Evolutionary conservation across 1,139 yeast species (phyloP).

Genomic region (Geotrichum fermentans): DNA sequence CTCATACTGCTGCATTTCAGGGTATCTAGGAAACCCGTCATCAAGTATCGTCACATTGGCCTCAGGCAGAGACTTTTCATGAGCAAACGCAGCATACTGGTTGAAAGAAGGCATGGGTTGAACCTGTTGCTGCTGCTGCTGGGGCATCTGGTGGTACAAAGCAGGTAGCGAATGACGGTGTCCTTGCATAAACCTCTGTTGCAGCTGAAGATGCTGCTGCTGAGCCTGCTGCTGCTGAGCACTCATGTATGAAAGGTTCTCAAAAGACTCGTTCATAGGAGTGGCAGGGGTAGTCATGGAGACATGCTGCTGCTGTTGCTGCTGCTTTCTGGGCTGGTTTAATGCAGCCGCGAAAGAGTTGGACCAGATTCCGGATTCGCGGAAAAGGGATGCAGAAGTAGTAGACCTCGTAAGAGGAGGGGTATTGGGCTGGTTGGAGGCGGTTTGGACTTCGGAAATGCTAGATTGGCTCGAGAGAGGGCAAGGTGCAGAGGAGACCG

Average conservation of each 20-base stretch:
- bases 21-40: neutral
- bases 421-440: constrained; percentile 11
- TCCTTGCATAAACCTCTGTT: too few species aligned
- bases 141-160: too few species aligned
- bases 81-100: neutral
- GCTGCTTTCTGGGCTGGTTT: constrained; percentile 11
- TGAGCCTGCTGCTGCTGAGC: too few species aligned
- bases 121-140: constrained; percentile 12
- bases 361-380: neutral
- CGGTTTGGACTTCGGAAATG: neutral
- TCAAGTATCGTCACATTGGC: constrained; percentile 8
- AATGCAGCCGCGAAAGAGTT: too few species aligned
- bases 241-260: too few species aligned
- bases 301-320: constrained; percentile 19
- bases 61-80: neutral
- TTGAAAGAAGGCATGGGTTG: neutral
- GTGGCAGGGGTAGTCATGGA: too few species aligned
- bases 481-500: constrained; percentile 7
- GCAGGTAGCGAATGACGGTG: too few species aligned
- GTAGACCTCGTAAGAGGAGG: constrained; percentile 23
- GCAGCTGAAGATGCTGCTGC: too few species aligned
- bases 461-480: constrained; percentile 2
- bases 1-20: constrained; percentile 2
- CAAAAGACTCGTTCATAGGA: too few species aligned
- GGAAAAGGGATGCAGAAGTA: constrained; percentile 6